These are phyloP conservation scores for Geum urbanum DNA, from an alignment of 306 rosid species.

Conservation along the genomic window DNA sequence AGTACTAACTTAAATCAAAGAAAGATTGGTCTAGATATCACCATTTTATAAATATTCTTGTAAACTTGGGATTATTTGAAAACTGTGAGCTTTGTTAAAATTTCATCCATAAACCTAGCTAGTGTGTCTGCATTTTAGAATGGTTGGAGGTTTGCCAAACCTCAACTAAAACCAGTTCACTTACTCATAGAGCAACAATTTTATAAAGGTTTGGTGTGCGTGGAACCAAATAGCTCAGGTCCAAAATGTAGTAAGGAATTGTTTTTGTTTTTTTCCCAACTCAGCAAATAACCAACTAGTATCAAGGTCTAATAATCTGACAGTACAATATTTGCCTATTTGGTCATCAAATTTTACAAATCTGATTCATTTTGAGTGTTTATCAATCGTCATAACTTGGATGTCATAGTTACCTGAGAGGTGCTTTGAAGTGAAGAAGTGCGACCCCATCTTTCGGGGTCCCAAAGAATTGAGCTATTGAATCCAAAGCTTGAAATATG, in stretches of 20 bases:
- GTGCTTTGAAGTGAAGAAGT: constrained; percentile 76
- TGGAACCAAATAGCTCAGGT: not conserved
- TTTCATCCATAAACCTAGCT: constrained; percentile 14
- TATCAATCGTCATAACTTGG: not conserved
- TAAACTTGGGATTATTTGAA: not conserved
- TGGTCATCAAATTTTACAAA: too few species aligned
- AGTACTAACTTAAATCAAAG: not conserved
- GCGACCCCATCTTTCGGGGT: constrained; percentile 98
- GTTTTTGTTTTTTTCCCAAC: too few species aligned
- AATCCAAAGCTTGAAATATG: constrained; percentile 87
- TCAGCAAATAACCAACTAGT: too few species aligned
- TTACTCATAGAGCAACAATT: not conserved
- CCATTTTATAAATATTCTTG: not conserved
- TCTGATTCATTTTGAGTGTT: too few species aligned
- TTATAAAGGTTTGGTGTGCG: constrained; percentile 18
- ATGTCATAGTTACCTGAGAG: constrained; percentile 53
- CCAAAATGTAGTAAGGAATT: not conserved
- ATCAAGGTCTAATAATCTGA: too few species aligned
- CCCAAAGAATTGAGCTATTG: constrained; percentile 93
- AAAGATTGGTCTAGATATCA: not conserved
- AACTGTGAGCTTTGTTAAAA: not conserved
- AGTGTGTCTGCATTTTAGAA: constrained; percentile 6
- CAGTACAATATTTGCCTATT: too few species aligned
- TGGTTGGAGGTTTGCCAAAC: constrained; percentile 52
- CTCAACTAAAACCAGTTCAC: constrained; percentile 22